A percentile compares a stretch with the other conserved stretches of the same genome.
phyloP scores from a whole-genome alignment of 495 filamentous ascomycete species.

The Staphylotrichum tortipilum region DNA sequence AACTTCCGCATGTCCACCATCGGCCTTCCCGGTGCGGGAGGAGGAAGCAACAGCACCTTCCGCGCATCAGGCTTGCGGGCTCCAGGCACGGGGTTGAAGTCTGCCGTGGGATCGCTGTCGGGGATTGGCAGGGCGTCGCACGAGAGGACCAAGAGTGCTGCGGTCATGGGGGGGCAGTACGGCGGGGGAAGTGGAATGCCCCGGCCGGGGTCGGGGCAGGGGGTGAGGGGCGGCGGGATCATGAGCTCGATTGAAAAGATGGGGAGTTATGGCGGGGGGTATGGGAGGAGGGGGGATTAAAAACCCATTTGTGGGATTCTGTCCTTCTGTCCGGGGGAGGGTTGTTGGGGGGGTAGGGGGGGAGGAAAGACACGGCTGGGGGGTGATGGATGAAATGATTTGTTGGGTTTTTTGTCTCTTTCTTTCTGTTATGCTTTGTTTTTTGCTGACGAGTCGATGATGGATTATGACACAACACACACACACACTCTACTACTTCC shows the following conservation, averaged over 20 bases:
- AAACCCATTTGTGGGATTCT: too few species aligned
- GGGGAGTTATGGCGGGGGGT: conserved; percentile 37
- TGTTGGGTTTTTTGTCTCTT: too few species aligned
- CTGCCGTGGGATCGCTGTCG: conserved; percentile 36
- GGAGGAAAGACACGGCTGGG: too few species aligned
- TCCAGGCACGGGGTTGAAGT: conserved; percentile 20
- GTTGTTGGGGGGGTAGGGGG: too few species aligned
- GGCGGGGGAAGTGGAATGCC: conserved; percentile 28
- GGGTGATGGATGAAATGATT: too few species aligned
- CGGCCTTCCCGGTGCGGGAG: not conserved
- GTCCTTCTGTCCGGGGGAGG: too few species aligned
- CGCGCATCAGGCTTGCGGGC: conserved; percentile 37
- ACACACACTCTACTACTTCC: too few species aligned
- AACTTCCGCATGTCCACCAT: not conserved
- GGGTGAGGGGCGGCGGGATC: conserved; percentile 42
- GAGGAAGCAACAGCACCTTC: conserved; percentile 7
- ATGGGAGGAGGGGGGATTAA: conserved; percentile 7
- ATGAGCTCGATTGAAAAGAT: conserved; percentile 68
- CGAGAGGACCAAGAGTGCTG: conserved; percentile 35
- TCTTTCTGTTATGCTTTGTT: too few species aligned
- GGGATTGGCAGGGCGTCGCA: conserved; percentile 16
- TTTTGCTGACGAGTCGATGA: too few species aligned
- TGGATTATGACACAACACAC: too few species aligned
- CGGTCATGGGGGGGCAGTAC: conserved; percentile 3
- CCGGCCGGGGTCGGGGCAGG: conserved; percentile 33